Evolutionary conservation across 1,139 yeast species (phyloP), one percentile per base, ranked within the genome.

Genomic region (Yamadazyma taylorii): DNA sequence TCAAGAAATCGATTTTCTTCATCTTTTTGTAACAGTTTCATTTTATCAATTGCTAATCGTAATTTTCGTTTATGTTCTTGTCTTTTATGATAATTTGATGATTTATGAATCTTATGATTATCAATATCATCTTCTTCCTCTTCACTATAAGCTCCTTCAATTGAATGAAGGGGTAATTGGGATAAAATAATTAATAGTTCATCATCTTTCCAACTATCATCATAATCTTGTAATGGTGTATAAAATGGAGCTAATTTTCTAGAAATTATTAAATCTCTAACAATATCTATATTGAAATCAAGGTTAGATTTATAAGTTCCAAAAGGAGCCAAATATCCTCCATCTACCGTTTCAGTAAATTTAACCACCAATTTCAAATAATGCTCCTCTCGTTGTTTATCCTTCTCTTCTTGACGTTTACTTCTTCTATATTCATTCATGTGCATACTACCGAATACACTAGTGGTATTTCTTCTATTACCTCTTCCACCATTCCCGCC

Each of bases 161-260:
- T 62, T 8, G 82, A 76, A 60, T 84, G 90, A 36, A 85, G 60
- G 7, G 80, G 69, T 19, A 77, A 56, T 30, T 75, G 77, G 33
- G 65, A 65, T 17, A 87, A 62, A 25, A 81, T 72, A 8, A 77
- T 59, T 60, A 84, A 56, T 21, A 90, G 60, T 58, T 87, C 88
- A 4, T 78, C 77, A 48, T 84, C 87, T 1, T 79, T 63, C 96
- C 96, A 87, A 17, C 60, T 48, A n/a, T 73, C 78, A 42, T 85
- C 82, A 53, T 75, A 86, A 53, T 88, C 96, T 52, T 86, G 88
- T 36, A 92, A 66, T 0, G 97, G 97, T 3, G 90, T 85, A 57
- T 78, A 92, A 58, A 92, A 92, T 1, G 98, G 97, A 0, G 97
- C 90, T 33, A 92, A 53, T 47, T 73, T 75, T 31, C 98, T 74